Evolutionary conservation across 352 stramenopile species (phyloP).

Genomic region (Pythium vanterpoolii): DNA sequence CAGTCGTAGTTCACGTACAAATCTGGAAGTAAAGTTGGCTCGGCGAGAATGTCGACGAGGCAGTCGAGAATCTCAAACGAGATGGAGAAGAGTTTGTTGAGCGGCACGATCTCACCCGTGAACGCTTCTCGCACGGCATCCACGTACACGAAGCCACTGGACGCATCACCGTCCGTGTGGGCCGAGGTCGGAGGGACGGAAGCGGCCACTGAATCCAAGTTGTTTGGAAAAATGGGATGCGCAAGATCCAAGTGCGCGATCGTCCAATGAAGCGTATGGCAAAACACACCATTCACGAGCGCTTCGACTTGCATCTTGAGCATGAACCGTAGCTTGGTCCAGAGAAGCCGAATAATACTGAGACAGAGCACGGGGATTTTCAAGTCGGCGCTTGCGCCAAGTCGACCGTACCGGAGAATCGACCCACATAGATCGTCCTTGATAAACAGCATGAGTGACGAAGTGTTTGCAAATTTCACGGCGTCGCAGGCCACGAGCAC

Average conservation of each 20-base stretch:
- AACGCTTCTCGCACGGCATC: conserved; percentile 65
- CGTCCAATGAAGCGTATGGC: conserved; percentile 66
- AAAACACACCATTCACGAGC: conserved; percentile 69
- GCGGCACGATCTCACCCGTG: conserved; percentile 46
- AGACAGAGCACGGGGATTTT: conserved; percentile 60
- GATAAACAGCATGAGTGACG: conserved; percentile 77
- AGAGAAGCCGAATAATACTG: conserved; percentile 66
- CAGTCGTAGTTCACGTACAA: conserved; percentile 99
- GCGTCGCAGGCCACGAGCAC: conserved; percentile 54
- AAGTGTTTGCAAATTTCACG: conserved; percentile 40
- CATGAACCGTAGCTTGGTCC: conserved; percentile 60
- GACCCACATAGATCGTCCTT: conserved; percentile 82
- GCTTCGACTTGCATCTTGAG: conserved; percentile 84
- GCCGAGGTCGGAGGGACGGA: not conserved
- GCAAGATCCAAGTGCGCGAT: conserved; percentile 57
- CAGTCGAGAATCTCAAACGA: conserved; percentile 87
- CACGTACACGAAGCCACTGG: conserved; percentile 19
- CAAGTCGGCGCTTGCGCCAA: conserved; percentile 53
- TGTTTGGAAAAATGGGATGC: conserved; percentile 57
- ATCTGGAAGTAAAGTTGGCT: conserved; percentile 94
- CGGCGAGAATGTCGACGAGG: conserved; percentile 95
- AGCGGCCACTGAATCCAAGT: conserved; percentile 19
- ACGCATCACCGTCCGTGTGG: not conserved
- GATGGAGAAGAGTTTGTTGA: conserved; percentile 49
- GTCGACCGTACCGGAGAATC: conserved; percentile 64